Evolutionary conservation across 805 yeast species (phyloP), one percentile per base, ranked within the genome.

Genomic region (Lipomyces spencermartinsiae): DNA sequence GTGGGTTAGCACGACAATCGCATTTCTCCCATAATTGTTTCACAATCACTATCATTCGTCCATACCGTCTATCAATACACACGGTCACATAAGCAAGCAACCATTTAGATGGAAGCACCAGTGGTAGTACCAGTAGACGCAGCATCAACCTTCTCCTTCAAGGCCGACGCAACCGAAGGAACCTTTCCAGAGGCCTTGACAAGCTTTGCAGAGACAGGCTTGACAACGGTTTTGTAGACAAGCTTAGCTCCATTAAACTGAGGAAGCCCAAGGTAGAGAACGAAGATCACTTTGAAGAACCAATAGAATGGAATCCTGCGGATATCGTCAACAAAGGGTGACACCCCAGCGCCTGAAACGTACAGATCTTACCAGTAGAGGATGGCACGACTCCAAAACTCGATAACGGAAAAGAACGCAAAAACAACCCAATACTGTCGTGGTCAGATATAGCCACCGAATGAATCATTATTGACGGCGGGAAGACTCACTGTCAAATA

Each of bases 311-410:
- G 99, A 73, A 95, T 81, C 72, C 64, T 61, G 19, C 12, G 16
- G 25, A 19, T 1, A 4, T 0, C 31, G 49, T 49, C 61, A 63
- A 16, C 37, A 34, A 4, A 31, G 8, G 2, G 22, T 8, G 4
- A 10, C 43, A 49, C 39, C 54, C 19, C 2, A 14, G 54, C 43
- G 16, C 10, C 9, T n/a, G 19, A 29, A 25, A 9, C 4, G 31
- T 4, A 29, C 7, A 16, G 35, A 25, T 54, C 67, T 33, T 29
- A 67, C 97, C 97, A 92, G 85, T 93, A 93, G 68, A 94, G 84
- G 75, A 95, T 89, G 49, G 97, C 90, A 76, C 88, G 87, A 64
- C 97, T 89, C 98, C 98, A 95, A 85, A 92, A 95, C 83, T 95
- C 99, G 76, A 92, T 78, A 63, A 95, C 93, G 79, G 89, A 92